Base-by-base conservation (phyloP, 306 rosid genomes). In the Chamaecrista fasciculata region DNA sequence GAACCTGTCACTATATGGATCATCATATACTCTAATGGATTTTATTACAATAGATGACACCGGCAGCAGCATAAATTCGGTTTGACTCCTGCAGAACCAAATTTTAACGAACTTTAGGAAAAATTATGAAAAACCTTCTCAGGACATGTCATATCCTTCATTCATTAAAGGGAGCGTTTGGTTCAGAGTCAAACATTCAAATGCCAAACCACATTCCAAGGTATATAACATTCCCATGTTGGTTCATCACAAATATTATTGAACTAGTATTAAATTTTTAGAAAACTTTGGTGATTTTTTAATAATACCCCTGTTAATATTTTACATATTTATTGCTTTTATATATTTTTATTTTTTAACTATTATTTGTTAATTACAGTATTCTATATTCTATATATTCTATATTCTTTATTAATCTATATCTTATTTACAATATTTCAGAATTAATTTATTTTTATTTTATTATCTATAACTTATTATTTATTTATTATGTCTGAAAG, bases 41-140 rank as follows among this genome's bases (percentile, higher is more conserved):
- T 83, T 82, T 78, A 90, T 78, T 5, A 65, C 88, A 72, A 90
- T 74, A 62, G 73, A 86, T 23, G 98, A 86, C 70, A 86, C 84
- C 24, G 97, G 88, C 57, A 95, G 80, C 86, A 90, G 69, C 81
- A 88, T 55, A 66, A 81, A 86, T 55, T 77, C 79, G 53, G 68
- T 80, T 43, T 67, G 83, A 43, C 59, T 74, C 91, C 98, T 93
- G 85, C 74, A 74, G 70, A 79, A 72, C 15, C 60, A 76, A 72
- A 64, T 8, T 76, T 37, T 40, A 72, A 56, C 26, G 72, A 26
- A 48, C 67, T 60, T 29, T 21, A 20, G 18, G 60, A 64, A 78
- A 64, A 46, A 14, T 19, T 44, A 46, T 15, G 0, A 31, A 23
- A 23, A 48, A 43, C 18, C 23, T 26, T 40, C n/a, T 40, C 29